Evolutionary conservation across 129 eudicot species (phyloP).

Genomic region (Ambrosia artemisiifolia): DNA sequence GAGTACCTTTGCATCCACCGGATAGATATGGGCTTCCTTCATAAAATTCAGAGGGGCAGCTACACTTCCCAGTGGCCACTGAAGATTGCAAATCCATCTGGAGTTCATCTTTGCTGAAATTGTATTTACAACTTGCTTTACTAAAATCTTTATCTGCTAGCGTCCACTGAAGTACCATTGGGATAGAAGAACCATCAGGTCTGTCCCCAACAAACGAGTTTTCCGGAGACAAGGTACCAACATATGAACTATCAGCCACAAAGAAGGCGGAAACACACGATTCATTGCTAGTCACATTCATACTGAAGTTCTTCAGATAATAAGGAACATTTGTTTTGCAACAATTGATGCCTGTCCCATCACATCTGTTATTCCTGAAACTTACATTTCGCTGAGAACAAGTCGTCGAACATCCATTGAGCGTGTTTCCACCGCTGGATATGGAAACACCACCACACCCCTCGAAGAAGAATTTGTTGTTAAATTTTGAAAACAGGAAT

Average conservation of each 20-base stretch:
- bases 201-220: not conserved
- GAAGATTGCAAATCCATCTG: not conserved
- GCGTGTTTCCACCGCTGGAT: not conserved
- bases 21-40: constrained; percentile 35
- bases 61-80: not conserved
- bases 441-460: constrained; percentile 18
- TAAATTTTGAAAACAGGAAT: constrained; percentile 15
- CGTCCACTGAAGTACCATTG: constrained; percentile 18
- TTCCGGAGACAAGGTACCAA: not conserved
- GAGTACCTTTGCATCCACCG: constrained; percentile 20
- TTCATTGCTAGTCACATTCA: not conserved
- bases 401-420: constrained; percentile 22
- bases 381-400: not conserved
- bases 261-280: constrained; percentile 23
- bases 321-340: constrained; percentile 22
- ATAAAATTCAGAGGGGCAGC: constrained; percentile 6
- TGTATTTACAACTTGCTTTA: not conserved
- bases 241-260: not conserved
- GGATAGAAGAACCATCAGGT: constrained; percentile 5
- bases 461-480: constrained; percentile 14
- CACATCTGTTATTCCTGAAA: not conserved
- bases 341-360: constrained; percentile 17
- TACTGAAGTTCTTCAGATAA: constrained; percentile 5
- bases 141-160: not conserved
- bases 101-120: not conserved